Base-by-base conservation (phyloP, 495 filamentous ascomycete genomes). In the Trichoderma reesei region DNA sequence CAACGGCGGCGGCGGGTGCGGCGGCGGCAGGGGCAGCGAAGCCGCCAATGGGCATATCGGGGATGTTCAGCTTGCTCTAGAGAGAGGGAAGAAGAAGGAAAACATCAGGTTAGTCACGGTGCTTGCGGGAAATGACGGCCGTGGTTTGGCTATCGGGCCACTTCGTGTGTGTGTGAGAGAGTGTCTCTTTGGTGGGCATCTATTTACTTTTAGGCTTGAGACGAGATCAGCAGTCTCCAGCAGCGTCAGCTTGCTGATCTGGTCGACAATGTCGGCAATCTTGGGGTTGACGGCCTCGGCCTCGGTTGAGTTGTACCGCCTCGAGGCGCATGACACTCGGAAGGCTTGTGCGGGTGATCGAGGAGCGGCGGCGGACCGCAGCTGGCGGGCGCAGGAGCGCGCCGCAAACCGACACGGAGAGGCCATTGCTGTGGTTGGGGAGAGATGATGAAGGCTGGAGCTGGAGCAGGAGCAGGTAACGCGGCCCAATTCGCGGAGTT, bases 191-290 rank as follows among this genome's bases (percentile, higher is more conserved):
- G 56, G 1, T 26, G 13, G 51, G 54, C 64, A 59, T 34, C 26
- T 26, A 51, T 72, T 67, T 71, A 79, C 95, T 88, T 98, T 99
- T 69, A 99, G 79, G 72, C 84, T 89, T 44, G 92, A 83, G 37
- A 99, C 94, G 20, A 99, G 80, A 73, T 97, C 93, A 46, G 95
- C 92, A 7, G 95, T 99, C 82, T 99, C 95, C 70, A 99, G 77
- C 64, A 99, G 81, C 20, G 92, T 99, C 83, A 99, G 89, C 86
- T 91, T 86, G 77, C 92, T 92, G 72, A 99, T 98, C 75, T 98
- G 92, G 76, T 98, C 94, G 65, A 99, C 94, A 70, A 99, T 98
- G 61, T 82, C 83, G 61, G 85, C 69, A 69, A 99, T 94, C 83
- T 98, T 98, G 36, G 94, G 90, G 76, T 88, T 92, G 64, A 82